A percentile compares a stretch with the other conserved stretches of the same genome.
Conservation (phyloP, 768 basidiomycete species). For the Boletus subcaerulescens region DNA sequence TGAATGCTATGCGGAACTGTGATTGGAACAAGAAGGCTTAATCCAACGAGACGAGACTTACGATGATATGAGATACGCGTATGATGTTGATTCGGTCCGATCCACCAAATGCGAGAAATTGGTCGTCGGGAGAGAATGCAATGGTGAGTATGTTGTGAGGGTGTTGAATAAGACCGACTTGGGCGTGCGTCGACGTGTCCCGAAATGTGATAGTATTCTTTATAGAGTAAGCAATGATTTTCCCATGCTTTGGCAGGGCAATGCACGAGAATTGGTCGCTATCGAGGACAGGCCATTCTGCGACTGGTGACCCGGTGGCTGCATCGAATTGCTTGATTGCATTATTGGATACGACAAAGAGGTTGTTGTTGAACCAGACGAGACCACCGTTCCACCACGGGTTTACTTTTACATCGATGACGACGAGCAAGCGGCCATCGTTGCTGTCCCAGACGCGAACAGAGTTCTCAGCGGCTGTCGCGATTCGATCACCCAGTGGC, state of each 20-base stretch:
- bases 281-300: background rate
- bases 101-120: background rate
- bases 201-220: background rate
- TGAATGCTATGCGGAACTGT: background rate
- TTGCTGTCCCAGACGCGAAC: no score
- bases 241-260: background rate
- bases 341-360: no score
- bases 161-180: background rate
- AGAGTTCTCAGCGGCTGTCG: no score
- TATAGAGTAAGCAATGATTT: background rate
- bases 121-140: background rate
- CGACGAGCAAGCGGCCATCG: no score
- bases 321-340: background rate
- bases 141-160: background rate
- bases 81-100: no score
- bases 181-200: background rate
- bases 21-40: no score
- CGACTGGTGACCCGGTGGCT: background rate
- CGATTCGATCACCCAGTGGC: no score
- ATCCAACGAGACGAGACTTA: accelerated
- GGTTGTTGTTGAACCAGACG: no score
- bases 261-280: background rate
- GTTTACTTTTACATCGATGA: no score
- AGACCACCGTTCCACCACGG: no score
- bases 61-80: no score